Conservation (phyloP, 345 rosid species). For the Lagerstroemia speciosa region DNA sequence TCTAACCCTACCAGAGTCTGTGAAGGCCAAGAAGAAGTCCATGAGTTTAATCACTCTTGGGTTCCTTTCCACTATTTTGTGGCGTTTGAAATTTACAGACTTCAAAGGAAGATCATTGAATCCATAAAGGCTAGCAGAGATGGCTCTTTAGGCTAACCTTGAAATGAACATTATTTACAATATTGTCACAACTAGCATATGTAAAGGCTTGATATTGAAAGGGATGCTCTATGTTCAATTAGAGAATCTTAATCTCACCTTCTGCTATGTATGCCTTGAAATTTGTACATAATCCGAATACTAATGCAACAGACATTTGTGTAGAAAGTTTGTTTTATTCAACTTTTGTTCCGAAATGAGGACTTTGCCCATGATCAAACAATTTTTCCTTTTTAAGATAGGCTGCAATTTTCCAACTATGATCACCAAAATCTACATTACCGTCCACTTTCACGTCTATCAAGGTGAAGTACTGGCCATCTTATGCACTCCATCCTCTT, state of each 20-base stretch:
- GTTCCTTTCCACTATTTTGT: background rate
- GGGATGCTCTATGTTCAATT: background rate
- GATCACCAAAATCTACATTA: background rate
- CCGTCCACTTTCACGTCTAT: background rate
- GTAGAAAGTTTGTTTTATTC: background rate
- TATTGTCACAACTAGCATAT: background rate
- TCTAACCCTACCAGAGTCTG: slow-evolving; percentile 85
- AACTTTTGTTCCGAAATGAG: background rate
- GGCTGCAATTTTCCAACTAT: too few relatives aligned
- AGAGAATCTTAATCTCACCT: background rate
- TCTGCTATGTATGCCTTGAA: background rate
- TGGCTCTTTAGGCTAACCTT: background rate
- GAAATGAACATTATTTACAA: background rate
- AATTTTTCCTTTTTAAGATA: background rate
- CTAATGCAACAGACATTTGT: background rate
- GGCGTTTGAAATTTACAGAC: background rate
- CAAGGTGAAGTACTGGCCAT: background rate
- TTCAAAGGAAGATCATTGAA: background rate
- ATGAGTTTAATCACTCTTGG: background rate
- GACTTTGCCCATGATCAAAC: background rate
- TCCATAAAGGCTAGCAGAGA: background rate
- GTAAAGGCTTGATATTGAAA: background rate
- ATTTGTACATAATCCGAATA: background rate
- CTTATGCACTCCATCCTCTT: background rate
- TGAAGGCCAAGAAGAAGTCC: background rate